Base-by-base conservation (phyloP, 306 rosid species). In the Quercus dentata region DNA sequence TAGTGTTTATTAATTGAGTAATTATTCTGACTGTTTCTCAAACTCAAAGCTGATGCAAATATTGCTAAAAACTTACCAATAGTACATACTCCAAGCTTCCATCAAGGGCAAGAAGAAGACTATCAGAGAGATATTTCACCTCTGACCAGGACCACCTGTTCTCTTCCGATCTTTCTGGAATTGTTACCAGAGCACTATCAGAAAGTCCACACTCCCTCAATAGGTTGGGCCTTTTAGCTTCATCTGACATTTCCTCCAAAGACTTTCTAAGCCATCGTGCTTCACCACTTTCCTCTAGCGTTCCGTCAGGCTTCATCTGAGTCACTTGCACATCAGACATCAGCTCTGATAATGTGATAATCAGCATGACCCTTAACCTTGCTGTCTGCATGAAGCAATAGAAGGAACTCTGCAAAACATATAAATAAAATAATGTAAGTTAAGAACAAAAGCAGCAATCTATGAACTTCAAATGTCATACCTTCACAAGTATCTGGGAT, bases 281-380 rank as follows among this genome's bases (percentile, higher is more conserved):
- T 80, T 95, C 98, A 76, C 99, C 99, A 90, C 98, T 95, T 88
- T 95, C 99, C 83, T 92, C 99, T 71, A 91, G 87, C 72, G 90
- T 87, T 84, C 98, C 99, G 85, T 92, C 97, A 75, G 98, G 65
- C 89, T 88, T 92, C 99, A 95, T 91, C 87, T 92, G 99, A 86
- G 98, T 95, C 82, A 95, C 99, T 95, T 95, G 99, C 81, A 95
- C 96, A 62, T 95, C 99, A 75, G 99, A 95, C 99, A 92, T 92
- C 82, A 95, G 86, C 89, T 95, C 99, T 20, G 99, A 95, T 72
- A 95, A 82, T 49, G 99, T 92, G 84, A 95, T 95, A 74, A 95
- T 92, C 83, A 95, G 86, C 97, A 95, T 91, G 76, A 90, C 99
- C 88, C 99, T 91, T 87, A 95, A 85, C 80, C 99, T 91, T 76